Percentiles rank a stretch among this genome's conserved stretches.
Conservation (phyloP, 1,139 yeast genomes). For the Sugiyamaella paludigena region DNA sequence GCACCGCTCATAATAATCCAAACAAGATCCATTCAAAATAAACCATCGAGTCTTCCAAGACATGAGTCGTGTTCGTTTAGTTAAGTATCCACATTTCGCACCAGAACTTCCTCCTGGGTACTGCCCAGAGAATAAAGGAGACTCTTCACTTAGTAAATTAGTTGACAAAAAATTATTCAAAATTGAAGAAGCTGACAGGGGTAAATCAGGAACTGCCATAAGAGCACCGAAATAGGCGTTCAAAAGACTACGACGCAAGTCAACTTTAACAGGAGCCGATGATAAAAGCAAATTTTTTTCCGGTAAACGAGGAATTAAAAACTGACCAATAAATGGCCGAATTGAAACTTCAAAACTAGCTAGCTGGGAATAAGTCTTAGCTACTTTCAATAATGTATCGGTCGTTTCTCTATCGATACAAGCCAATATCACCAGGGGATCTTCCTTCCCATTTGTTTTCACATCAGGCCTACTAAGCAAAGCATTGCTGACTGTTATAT, state of each 20-base stretch:
- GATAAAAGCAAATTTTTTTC: constrained; percentile 57
- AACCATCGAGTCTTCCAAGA: constrained; percentile 78
- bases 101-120: constrained; percentile 4
- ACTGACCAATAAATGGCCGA: constrained; percentile 44
- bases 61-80: constrained; percentile 61
- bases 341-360: constrained; percentile 55
- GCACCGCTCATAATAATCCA: constrained; percentile 61
- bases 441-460: constrained; percentile 42
- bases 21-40: constrained; percentile 60
- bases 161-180: constrained; percentile 67
- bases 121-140: constrained; percentile 8
- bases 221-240: constrained; percentile 60
- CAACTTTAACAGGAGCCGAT: constrained; percentile 64
- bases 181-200: constrained; percentile 50
- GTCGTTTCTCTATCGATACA: constrained; percentile 56
- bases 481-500: constrained; percentile 59
- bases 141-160: constrained; percentile 61
- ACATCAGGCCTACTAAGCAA: constrained; percentile 41
- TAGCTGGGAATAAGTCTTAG: constrained; percentile 59
- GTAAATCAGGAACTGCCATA: constrained; percentile 57
- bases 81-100: constrained; percentile 62
- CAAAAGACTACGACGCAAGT: constrained; percentile 52
- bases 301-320: constrained; percentile 60
- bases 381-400: constrained; percentile 70
- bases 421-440: constrained; percentile 59